Base-by-base conservation (phyloP, 2,329 filamentous ascomycete genomes). In the Cordyceps farinosa region DNA sequence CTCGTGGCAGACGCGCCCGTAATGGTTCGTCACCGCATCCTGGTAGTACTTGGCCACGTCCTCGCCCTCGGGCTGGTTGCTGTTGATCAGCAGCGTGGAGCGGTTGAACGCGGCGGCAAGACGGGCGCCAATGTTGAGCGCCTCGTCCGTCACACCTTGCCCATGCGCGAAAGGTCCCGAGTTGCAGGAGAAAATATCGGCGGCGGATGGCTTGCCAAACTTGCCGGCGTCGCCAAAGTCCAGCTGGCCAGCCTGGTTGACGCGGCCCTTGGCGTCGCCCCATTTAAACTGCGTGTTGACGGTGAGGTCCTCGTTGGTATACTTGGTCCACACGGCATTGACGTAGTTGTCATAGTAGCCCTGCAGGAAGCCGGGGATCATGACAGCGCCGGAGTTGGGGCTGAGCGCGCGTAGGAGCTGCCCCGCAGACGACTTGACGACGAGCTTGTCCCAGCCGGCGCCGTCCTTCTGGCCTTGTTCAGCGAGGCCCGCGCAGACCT, bases 61-160 rank as follows among this genome's bases (percentile, higher is more conserved):
- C 70, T 84, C 83, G 57, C 78, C 77, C 61, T 83, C 78, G 15
- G 84, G 86, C 75, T 84, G 86, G 67, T 70, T 69, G n/a, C 72
- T 60, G 68, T 83, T 76, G 27, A 75, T 70, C 56, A 90, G 75
- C 65, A 95, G 75, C 11, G 89, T 93, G 40, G 84, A 87, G 29
- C 91, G 83, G 75, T 93, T 92, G 70, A 94, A 85, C 1, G 88
- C 90, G 1, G 91, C 90, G 0, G 88, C 84, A 15, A 95, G 76
- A n/a, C 91, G 82, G 0, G 91, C 89, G 9, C 87, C 87, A 62
- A 93, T 83, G 47, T 87, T 87, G 65, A 84, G 83, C 71, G 82
- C 79, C 69, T 80, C 75, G 56, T 76, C 77, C 2, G 74, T 70
- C 61, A 79, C 77, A 44, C 74, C 75, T 5, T 76, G 68, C 55